Evolutionary conservation across 225 moss, liverwort and hornwort genomes (phyloP).

Genomic region (Ulota crispa): DNA sequence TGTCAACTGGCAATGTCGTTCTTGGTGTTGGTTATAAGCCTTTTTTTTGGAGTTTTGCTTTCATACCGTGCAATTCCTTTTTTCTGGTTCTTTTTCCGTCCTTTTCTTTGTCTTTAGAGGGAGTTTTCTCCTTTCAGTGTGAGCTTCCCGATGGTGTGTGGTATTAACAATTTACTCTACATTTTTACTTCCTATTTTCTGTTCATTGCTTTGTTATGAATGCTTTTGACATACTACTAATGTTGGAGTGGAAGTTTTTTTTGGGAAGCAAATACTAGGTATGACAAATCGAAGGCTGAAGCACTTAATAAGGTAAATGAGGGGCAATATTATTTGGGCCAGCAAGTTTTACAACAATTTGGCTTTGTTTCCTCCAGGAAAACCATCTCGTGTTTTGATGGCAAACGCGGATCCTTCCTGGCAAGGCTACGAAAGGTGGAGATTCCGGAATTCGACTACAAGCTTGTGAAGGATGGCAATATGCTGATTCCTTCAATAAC

Average conservation of each 20-base stretch:
- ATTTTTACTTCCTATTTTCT: not conserved
- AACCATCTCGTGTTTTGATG: slow-evolving; percentile 27
- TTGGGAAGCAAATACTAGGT: not conserved
- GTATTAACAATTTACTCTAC: not conserved
- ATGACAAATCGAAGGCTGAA: not conserved
- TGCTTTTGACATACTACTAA: slow-evolving; percentile 14
- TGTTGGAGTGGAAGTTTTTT: slow-evolving; percentile 11
- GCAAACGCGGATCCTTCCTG: slow-evolving; percentile 45
- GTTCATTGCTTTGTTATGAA: not conserved
- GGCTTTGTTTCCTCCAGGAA: slow-evolving; percentile 43
- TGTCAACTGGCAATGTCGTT: slow-evolving; percentile 1
- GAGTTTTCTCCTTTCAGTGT: not conserved
- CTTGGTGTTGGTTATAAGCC: not conserved
- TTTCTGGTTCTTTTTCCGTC: not conserved
- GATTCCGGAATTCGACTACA: slow-evolving; percentile 34
- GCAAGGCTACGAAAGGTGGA: slow-evolving; percentile 56
- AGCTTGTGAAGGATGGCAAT: slow-evolving; percentile 29
- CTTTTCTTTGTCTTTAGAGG: not conserved
- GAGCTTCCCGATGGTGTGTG: not conserved
- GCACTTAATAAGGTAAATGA: slow-evolving; percentile 36
- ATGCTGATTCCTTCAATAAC: slow-evolving; percentile 5
- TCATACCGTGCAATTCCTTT: not conserved
- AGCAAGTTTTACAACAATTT: slow-evolving; percentile 18
- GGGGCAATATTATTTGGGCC: slow-evolving; percentile 21
- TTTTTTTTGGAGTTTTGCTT: not conserved